Conservation (phyloP, 169 alveolate species). For the Cryptosporidium ubiquitum region DNA sequence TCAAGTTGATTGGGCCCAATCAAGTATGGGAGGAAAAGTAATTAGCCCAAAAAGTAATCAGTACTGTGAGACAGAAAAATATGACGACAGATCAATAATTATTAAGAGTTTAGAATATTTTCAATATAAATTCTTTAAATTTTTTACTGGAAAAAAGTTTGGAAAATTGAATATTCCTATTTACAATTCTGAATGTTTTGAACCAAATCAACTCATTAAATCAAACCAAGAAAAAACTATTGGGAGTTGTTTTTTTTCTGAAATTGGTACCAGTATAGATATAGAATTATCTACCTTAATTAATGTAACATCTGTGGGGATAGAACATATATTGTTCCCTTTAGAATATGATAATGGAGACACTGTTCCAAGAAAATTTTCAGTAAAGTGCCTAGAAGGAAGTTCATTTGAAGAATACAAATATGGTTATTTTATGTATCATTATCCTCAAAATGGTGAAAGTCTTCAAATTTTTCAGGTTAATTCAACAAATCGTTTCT, state of each 20-base stretch:
- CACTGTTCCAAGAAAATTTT: conserved; percentile 67
- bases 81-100: conserved; percentile 2
- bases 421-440: not conserved
- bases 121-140: not conserved
- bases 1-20: conserved; percentile 63
- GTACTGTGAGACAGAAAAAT: not conserved
- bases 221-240: conserved; percentile 14
- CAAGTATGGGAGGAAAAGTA: conserved; percentile 60
- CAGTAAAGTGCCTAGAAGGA: conserved; percentile 6
- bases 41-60: conserved; percentile 26
- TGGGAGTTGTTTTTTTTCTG: conserved; percentile 16
- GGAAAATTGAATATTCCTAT: not conserved
- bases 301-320: conserved; percentile 38
- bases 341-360: conserved; percentile 56
- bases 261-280: conserved; percentile 10
- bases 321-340: conserved; percentile 46
- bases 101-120: not conserved
- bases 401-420: not conserved
- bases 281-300: conserved; percentile 22
- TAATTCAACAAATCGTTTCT: not conserved
- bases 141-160: not conserved
- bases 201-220: conserved; percentile 21
- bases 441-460: conserved; percentile 41
- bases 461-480: conserved; percentile 24
- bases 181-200: conserved; percentile 35